Percentiles rank a stretch among this genome's conserved stretches.
phyloP scores from a whole-genome alignment of 139 green algal genomes.

The Micractinium conductrix region DNA sequence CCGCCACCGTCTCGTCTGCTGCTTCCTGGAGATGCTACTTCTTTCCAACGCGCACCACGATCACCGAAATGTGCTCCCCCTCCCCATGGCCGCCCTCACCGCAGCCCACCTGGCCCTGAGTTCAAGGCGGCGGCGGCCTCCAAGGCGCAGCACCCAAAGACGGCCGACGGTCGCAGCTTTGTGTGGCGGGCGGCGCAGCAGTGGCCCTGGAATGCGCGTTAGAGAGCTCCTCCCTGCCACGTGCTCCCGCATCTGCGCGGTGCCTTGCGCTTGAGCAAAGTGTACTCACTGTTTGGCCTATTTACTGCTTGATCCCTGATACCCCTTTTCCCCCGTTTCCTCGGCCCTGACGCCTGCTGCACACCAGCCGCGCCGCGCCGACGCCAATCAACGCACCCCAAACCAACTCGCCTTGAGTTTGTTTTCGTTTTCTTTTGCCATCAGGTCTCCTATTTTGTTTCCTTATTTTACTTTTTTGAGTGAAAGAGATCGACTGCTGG shows the following conservation, averaged over 20 bases:
- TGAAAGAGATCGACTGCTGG: no score
- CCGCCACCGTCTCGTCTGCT: neutral
- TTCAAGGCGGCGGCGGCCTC: conserved; percentile 31
- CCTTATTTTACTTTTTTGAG: no score
- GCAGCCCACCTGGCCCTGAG: conserved; percentile 45
- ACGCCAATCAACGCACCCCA: neutral
- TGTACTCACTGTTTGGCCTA: neutral
- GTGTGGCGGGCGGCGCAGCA: conserved; percentile 50
- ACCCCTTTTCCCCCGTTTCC: no score
- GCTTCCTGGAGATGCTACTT: no score
- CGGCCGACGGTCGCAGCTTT: conserved; percentile 42
- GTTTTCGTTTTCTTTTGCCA: no score
- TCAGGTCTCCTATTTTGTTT: no score
- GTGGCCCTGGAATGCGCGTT: conserved; percentile 63
- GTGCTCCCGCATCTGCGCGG: no score
- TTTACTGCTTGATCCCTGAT: no score
- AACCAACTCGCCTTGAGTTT: no score
- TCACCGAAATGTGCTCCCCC: neutral
- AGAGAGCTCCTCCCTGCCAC: no score
- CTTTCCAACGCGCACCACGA: no score
- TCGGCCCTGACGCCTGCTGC: neutral
- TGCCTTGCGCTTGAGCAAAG: neutral
- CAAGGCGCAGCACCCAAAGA: conserved; percentile 38
- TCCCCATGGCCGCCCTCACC: neutral
- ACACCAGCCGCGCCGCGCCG: no score